These are phyloP conservation scores for Cladosporium velox DNA, from an alignment of 2,329 filamentous ascomycete genomes.

Conservation along the genomic window DNA sequence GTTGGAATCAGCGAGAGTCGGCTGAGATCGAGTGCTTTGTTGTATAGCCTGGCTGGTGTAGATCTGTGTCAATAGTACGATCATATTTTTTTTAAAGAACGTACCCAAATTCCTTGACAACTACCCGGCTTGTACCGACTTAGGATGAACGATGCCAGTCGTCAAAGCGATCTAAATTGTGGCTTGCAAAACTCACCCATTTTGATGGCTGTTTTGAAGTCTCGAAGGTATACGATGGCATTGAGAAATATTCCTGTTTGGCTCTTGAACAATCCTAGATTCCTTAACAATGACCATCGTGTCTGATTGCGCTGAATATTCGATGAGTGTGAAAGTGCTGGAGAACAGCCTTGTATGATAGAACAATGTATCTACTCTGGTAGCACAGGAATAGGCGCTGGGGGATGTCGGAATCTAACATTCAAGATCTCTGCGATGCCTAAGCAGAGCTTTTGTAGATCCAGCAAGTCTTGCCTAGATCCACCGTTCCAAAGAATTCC, in stretches of 20 bases:
- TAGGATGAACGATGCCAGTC: not conserved
- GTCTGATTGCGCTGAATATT: not conserved
- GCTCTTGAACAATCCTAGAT: not conserved
- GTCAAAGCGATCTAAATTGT: not conserved
- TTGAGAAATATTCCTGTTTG: not conserved
- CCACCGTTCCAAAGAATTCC: conserved; percentile 4
- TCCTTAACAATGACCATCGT: not conserved
- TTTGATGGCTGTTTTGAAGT: not conserved
- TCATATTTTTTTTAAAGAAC: not conserved
- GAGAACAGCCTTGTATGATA: not conserved
- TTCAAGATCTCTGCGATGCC: not conserved
- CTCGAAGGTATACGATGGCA: not conserved
- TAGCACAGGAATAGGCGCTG: not conserved
- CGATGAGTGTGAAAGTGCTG: too few relatives aligned
- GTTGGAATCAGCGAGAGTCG: not conserved
- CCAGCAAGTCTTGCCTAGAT: not conserved
- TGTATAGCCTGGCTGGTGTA: too few relatives aligned
- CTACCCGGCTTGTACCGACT: not conserved
- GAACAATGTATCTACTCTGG: not conserved
- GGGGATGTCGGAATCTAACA: not conserved
- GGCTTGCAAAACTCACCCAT: not conserved
- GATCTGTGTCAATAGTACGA: not conserved
- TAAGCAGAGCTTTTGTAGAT: not conserved
- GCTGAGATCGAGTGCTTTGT: too few relatives aligned
- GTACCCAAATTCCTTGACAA: not conserved